phyloP scores from a whole-genome alignment of 106 monocot genomes.

The Triglochin maritima region DNA sequence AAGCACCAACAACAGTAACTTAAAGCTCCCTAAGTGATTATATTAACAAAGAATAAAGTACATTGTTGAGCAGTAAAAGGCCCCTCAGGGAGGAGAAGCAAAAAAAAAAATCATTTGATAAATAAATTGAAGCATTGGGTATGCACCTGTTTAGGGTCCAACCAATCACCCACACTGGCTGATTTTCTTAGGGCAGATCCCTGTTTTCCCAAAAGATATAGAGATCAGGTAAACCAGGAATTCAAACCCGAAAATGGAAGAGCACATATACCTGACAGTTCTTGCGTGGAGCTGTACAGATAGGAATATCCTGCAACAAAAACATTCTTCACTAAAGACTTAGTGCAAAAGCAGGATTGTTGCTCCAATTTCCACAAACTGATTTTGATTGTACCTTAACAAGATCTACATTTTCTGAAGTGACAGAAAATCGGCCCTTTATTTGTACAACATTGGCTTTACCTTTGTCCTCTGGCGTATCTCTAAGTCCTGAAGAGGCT shows the following conservation, averaged over 20 bases:
- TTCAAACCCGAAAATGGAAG: neutral
- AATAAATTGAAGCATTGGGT: too few species aligned
- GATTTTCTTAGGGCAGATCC: slow-evolving; percentile 62
- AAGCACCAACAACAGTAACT: too few species aligned
- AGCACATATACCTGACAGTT: slow-evolving; percentile 35
- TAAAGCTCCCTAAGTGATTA: too few species aligned
- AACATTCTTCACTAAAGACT: neutral
- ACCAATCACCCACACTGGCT: slow-evolving; percentile 76
- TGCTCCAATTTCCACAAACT: neutral
- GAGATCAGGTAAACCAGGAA: neutral
- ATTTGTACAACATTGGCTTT: slow-evolving; percentile 50
- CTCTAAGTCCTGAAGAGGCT: slow-evolving; percentile 47
- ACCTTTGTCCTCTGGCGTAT: slow-evolving; percentile 53
- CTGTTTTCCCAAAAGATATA: slow-evolving; percentile 12
- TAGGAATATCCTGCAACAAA: slow-evolving; percentile 48
- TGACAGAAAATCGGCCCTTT: slow-evolving; percentile 95
- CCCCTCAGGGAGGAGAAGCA: too few species aligned
- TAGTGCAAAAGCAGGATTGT: neutral
- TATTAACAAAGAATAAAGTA: too few species aligned
- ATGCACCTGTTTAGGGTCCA: slow-evolving; percentile 40
- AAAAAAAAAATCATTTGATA: too few species aligned
- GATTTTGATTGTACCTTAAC: slow-evolving; percentile 44
- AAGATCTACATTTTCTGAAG: slow-evolving; percentile 97
- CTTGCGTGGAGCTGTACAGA: slow-evolving; percentile 33
- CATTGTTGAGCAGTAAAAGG: too few species aligned